phyloP scores from a whole-genome alignment of 1,284 basidiomycete genomes.

The Puccinia polysora region DNA sequence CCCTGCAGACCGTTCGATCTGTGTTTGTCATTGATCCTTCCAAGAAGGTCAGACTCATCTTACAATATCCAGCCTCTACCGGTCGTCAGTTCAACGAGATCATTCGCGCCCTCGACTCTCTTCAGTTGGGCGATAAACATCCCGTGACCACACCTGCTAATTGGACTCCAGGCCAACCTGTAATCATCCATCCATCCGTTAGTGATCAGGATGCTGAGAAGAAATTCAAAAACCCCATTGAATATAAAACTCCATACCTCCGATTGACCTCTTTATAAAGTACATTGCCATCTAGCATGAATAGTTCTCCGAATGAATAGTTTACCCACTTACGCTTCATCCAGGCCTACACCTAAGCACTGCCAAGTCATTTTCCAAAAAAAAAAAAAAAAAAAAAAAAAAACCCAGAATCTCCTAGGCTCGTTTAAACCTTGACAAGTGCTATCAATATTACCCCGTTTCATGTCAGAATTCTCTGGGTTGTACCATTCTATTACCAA shows the following conservation, averaged over 20 bases:
- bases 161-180: slow-evolving; percentile 84
- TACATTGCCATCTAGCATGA: too few species aligned
- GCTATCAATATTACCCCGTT: too few species aligned
- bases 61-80: slow-evolving; percentile 73
- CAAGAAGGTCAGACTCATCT: slow-evolving; percentile 74
- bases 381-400: too few species aligned
- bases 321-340: too few species aligned
- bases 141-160: slow-evolving; percentile 68
- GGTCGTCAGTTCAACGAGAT: slow-evolving; percentile 69
- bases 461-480: too few species aligned
- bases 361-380: too few species aligned
- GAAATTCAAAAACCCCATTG: slow-evolving; percentile 65
- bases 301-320: too few species aligned
- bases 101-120: slow-evolving; percentile 73
- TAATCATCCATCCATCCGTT: slow-evolving; percentile 90
- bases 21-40: slow-evolving; percentile 91
- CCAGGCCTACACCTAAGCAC: too few species aligned
- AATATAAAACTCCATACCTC: slow-evolving; percentile 58
- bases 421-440: too few species aligned
- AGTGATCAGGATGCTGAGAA: slow-evolving; percentile 80
- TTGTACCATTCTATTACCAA: too few species aligned
- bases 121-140: slow-evolving; percentile 91
- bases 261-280: slow-evolving; percentile 55
- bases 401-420: too few species aligned
- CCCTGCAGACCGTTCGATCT: slow-evolving; percentile 73